Evolutionary conservation across 805 yeast genomes (phyloP), one percentile per base, ranked within the genome.

Genomic region (Nakazawaea populi): DNA sequence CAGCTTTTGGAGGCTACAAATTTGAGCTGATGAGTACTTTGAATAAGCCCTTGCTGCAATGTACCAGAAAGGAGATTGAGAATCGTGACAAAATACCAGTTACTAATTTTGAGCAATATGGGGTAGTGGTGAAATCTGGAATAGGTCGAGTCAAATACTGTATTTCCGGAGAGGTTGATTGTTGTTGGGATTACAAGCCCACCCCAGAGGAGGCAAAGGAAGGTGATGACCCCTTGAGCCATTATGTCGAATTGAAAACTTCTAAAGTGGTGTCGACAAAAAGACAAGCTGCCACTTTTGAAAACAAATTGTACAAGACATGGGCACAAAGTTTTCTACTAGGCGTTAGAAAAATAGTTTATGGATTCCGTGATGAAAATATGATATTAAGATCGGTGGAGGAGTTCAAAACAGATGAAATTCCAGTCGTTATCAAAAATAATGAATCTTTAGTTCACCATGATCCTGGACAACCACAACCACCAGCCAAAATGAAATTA

Each of bases 241-340:
- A 89, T 65, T 94, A 94, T 63, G 84, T 85, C 6, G 97, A 94
- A 65, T 71, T 94, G 56, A 92, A 91, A 61, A 88, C 96, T 1
- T 69, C 85, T 2, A 71, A 76, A 42, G 70, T 75, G 5, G 73
- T 92, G 0, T 72, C 70, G 27, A 72, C 77, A 18, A 79, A 82
- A 5, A 72, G 75, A 12, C 84, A 84, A 38, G 81, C 85, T 12
- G 73, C 73, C 38, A 74, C 63, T 18, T 89, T 92, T 62, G 97
- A 92, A 62, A 76, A 74, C 49, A 90, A 89, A 66, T 69, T 94
- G 43, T 80, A 85, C 63, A 78, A 73, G 54, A 77, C 95, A 0
- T 94, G 99, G 99, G 89, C 96, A 2, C 98, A 90, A 69, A 86
- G 96, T 55, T 94, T 90, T 65, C 71, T 94, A 27, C 73, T 89